A percentile compares a stretch with the other conserved stretches of the same genome.
phyloP scores from a whole-genome alignment of 345 rosid genomes.

The Moringa oleifera region DNA sequence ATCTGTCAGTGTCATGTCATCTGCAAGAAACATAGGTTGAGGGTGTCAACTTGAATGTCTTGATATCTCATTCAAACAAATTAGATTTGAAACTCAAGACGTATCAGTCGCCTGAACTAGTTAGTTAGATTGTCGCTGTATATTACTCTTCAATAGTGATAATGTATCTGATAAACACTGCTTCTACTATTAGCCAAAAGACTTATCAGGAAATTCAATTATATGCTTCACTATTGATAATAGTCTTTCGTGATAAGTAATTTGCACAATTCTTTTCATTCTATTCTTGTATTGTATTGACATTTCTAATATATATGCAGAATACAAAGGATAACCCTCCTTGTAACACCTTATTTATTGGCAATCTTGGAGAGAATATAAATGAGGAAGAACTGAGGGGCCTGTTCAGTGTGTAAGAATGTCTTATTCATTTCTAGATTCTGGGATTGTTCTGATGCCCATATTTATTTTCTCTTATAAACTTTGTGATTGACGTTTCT shows the following conservation, averaged over 20 bases:
- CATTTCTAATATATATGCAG: conserved; percentile 32
- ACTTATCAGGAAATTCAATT: background rate
- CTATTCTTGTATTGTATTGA: background rate
- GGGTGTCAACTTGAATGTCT: background rate
- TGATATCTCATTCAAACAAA: background rate
- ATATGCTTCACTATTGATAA: too few species aligned
- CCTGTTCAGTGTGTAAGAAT: conserved; percentile 75
- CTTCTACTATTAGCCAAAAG: background rate
- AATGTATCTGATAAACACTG: too few species aligned
- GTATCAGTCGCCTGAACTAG: background rate
- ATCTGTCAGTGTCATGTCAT: too few species aligned
- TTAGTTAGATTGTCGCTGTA: background rate
- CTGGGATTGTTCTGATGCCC: background rate
- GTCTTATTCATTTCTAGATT: conserved; percentile 19
- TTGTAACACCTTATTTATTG: conserved; percentile 94
- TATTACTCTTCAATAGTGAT: too few species aligned
- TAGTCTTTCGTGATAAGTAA: background rate
- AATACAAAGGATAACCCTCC: conserved; percentile 97
- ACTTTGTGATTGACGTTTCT: conserved; percentile 4
- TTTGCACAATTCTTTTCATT: background rate
- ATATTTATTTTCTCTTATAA: conserved; percentile 1
- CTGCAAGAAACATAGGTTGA: too few species aligned
- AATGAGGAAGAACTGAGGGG: conserved; percentile 95
- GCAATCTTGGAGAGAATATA: conserved; percentile 95
- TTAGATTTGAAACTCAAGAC: background rate